Evolutionary conservation across 805 yeast genomes (phyloP).

Genomic region (Yarrowia sp.): DNA sequence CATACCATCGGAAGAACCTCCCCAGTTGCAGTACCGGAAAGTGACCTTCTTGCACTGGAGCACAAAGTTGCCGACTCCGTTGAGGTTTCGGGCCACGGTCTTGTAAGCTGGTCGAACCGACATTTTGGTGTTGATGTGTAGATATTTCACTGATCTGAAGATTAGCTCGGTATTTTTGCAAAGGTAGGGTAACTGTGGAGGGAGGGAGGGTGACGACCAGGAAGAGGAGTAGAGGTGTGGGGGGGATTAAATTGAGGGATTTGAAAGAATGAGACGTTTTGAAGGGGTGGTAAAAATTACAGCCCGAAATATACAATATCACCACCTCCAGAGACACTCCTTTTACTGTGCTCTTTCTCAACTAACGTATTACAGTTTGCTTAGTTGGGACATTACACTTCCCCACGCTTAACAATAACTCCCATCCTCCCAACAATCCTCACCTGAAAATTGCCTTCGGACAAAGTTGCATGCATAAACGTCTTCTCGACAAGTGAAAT

Average conservation of each 20-base stretch:
- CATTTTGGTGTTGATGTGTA: conserved; percentile 1
- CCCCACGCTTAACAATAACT: too few relatives aligned
- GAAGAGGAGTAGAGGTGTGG: neutral
- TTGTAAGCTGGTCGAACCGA: conserved; percentile 23
- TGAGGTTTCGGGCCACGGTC: conserved; percentile 31
- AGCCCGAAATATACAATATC: too few relatives aligned
- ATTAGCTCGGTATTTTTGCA: conserved; percentile 20
- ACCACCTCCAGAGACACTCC: too few relatives aligned
- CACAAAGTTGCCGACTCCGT: conserved; percentile 41
- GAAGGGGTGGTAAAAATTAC: too few relatives aligned
- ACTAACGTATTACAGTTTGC: too few relatives aligned
- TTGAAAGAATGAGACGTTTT: too few relatives aligned
- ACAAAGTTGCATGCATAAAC: too few relatives aligned
- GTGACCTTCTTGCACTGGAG: conserved; percentile 65
- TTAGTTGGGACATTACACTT: too few relatives aligned
- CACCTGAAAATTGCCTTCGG: too few relatives aligned
- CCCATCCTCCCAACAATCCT: too few relatives aligned
- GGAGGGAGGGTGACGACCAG: neutral
- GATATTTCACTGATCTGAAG: conserved; percentile 20
- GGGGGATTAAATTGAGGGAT: neutral
- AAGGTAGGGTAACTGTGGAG: conserved; percentile 20
- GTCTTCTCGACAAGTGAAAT: too few relatives aligned
- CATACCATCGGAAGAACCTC: conserved; percentile 88
- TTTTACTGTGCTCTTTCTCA: too few relatives aligned
- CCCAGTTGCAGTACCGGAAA: conserved; percentile 88